These are phyloP conservation scores for Hypsizygus ulmarius DNA, from an alignment of 1,284 basidiomycete genomes.

Conservation along the genomic window DNA sequence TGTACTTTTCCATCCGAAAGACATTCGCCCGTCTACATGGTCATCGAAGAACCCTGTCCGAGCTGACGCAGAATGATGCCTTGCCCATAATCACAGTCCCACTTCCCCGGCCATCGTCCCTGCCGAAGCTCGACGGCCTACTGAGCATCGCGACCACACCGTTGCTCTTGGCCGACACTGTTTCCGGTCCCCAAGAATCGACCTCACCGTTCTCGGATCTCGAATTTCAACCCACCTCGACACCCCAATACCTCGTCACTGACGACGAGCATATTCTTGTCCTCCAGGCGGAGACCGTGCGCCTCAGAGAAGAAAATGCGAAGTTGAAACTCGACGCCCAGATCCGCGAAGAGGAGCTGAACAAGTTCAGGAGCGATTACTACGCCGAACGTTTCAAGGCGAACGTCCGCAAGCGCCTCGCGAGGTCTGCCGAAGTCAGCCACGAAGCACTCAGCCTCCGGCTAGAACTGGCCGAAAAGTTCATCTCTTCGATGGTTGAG, in stretches of 20 bases:
- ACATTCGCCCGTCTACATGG: slow-evolving; percentile 17
- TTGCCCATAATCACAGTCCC: not conserved
- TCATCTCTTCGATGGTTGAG: slow-evolving; percentile 34
- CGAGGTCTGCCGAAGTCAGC: slow-evolving; percentile 24
- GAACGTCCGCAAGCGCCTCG: slow-evolving; percentile 17
- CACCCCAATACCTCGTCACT: slow-evolving; percentile 7
- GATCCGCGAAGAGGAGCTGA: slow-evolving; percentile 24
- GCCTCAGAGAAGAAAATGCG: slow-evolving; percentile 22
- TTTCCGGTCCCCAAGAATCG: too few species aligned
- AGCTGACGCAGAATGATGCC: not conserved
- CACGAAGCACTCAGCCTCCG: slow-evolving; percentile 22
- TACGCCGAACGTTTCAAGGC: slow-evolving; percentile 25
- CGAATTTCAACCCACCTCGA: not conserved
- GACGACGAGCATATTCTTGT: slow-evolving; percentile 20
- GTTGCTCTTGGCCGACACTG: slow-evolving; percentile 2
- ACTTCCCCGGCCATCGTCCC: slow-evolving; percentile 11
- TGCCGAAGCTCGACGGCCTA: slow-evolving; percentile 6
- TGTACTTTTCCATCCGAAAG: slow-evolving; percentile 19
- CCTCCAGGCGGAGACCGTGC: slow-evolving; percentile 28
- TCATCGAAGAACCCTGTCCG: slow-evolving; percentile 25
- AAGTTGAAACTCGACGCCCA: slow-evolving; percentile 16
- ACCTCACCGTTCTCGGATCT: too few species aligned
- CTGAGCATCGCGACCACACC: not conserved
- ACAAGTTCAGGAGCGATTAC: slow-evolving; percentile 25
- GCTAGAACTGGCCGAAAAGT: slow-evolving; percentile 31